Base-by-base conservation (phyloP, 345 rosid genomes). In the Isatis tinctoria region DNA sequence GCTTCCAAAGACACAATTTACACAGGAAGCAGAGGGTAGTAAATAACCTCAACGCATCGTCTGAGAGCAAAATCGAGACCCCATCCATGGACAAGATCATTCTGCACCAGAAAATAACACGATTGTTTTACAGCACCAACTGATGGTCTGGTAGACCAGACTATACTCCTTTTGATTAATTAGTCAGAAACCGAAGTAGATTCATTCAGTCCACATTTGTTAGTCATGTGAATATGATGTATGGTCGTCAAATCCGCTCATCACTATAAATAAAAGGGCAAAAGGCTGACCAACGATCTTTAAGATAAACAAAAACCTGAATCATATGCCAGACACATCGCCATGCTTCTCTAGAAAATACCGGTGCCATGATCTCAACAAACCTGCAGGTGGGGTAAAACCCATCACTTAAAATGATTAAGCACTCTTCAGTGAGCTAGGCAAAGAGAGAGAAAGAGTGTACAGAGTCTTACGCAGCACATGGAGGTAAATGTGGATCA, bases 61-160 rank as follows among this genome's bases (percentile, higher is more conserved):
- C 99, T 82, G 60, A 95, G 96, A 72, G 97, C 93, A 65, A 95
- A 95, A 83, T 92, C 99, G 44, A 95, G 86, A 72, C 99, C 99
- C 99, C 99, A 95, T 72, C 99, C 99, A 81, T 95, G 99, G 74
- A 95, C 94, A 86, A 95, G 86, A 78, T 95, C 98, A 78, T 95
- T 95, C 99, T 95, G 85, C 66, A 81, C 24, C 69, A 59, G 45
- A 65, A 28, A 65, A 48, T 66, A 49, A 39, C 63, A 65, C 36
- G 57, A 32, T 37, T 51, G 7, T 41, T 37, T 57, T 17, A 26
- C n/a, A 36, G 9, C 18, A 12, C 45, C 24, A 60, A 69, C 16
- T 26, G 60, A 60, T 41, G 65, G 63, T 41, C 57, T 2, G 13
- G 39, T 61, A 54, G 43, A 53, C 69, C 6, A 36, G 41, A 40